A percentile compares a stretch with the other conserved stretches of the same genome.
Conservation (phyloP, 2,329 filamentous ascomycete genomes). For the Fusarium udum region DNA sequence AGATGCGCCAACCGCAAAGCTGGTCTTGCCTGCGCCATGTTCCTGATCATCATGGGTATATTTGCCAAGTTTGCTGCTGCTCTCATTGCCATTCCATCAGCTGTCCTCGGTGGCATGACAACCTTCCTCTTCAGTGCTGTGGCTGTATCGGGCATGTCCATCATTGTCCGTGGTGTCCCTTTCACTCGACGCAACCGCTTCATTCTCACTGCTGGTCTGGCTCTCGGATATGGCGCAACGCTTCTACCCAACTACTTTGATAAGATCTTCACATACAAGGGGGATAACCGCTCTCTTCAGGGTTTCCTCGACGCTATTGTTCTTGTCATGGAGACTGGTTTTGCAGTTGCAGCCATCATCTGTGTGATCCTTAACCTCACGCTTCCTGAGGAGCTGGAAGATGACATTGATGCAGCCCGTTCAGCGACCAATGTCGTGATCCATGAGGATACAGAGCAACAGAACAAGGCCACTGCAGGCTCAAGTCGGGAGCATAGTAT, state of each 20-base stretch:
- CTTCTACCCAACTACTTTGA: conserved; percentile 74
- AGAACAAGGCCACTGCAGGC: conserved; percentile 11
- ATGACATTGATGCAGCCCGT: conserved; percentile 49
- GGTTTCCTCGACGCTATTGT: conserved; percentile 81
- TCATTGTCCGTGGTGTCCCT: conserved; percentile 73
- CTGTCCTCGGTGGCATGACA: conserved; percentile 76
- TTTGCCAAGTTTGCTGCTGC: conserved; percentile 86
- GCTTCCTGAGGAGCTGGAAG: conserved; percentile 79
- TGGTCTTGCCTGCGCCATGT: conserved; percentile 80
- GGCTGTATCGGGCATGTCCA: conserved; percentile 79
- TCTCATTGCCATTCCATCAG: conserved; percentile 76
- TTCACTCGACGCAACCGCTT: conserved; percentile 86
- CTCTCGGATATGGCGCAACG: conserved; percentile 77
- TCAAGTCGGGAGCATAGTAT: conserved; percentile 39
- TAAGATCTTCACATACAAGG: conserved; percentile 77
- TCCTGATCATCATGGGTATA: conserved; percentile 82
- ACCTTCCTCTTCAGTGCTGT: conserved; percentile 84
- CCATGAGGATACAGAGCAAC: conserved; percentile 12
- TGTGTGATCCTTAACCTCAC: conserved; percentile 78
- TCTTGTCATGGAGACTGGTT: conserved; percentile 78
- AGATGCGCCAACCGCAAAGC: conserved; percentile 83
- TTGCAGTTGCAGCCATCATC: conserved; percentile 77
- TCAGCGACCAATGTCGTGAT: conserved; percentile 32
- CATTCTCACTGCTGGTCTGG: conserved; percentile 78
- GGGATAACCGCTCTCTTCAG: conserved; percentile 71